Conservation (phyloP, 352 stramenopile genomes). For the Globisporangium emineosum region DNA sequence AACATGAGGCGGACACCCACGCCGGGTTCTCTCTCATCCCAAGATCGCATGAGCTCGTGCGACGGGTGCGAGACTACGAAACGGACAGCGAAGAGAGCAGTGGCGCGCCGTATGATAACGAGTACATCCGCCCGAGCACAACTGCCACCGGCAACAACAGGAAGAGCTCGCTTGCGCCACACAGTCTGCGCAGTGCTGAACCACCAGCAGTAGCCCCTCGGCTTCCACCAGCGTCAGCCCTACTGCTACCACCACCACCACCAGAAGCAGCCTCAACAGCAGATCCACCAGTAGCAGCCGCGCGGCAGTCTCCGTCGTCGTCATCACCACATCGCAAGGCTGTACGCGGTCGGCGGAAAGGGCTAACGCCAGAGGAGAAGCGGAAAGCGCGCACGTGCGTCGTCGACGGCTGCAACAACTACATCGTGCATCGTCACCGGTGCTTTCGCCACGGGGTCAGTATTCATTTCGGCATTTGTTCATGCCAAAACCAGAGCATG, state of each 20-base stretch:
- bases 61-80: neutral
- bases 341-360: neutral
- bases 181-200: neutral
- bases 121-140: neutral
- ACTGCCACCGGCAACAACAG: neutral
- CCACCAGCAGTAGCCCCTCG: neutral
- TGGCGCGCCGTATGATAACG: neutral
- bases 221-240: neutral
- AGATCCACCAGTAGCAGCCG: neutral
- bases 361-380: conserved; percentile 30
- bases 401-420: conserved; percentile 39
- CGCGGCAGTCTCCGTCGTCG: neutral
- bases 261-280: neutral
- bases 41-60: neutral
- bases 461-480: conserved; percentile 3
- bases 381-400: conserved; percentile 31
- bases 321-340: neutral
- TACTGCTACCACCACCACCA: neutral
- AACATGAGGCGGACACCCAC: neutral
- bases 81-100: neutral
- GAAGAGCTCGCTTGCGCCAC: neutral
- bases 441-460: conserved; percentile 39
- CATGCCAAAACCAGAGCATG: neutral
- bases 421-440: conserved; percentile 43
- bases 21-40: neutral